Percentiles rank a stretch among this genome's conserved stretches.
Evolutionary conservation across 2,329 filamentous ascomycete genomes (phyloP).

Genomic region (Beauveria caledonica): DNA sequence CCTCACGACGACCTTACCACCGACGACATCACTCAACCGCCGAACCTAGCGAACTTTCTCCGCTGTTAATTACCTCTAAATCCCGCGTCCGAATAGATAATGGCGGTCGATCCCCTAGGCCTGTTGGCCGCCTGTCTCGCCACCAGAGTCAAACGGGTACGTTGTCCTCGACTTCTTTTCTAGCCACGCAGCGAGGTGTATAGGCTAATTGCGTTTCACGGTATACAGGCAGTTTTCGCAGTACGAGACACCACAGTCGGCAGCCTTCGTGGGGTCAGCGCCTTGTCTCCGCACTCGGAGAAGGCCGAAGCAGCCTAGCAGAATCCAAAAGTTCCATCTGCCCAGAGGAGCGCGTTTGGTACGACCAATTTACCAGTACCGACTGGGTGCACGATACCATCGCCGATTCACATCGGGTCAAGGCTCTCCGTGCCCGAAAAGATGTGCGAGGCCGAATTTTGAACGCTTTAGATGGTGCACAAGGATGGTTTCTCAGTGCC

Average conservation of each 20-base stretch:
- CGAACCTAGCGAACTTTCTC: conserved; percentile 36
- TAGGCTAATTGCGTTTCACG: neutral
- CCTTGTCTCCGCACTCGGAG: conserved; percentile 53
- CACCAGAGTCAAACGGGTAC: conserved; percentile 39
- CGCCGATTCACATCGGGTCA: conserved; percentile 83
- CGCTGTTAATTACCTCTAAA: conserved; percentile 32
- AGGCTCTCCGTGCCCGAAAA: conserved; percentile 70
- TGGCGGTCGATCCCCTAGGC: conserved; percentile 20
- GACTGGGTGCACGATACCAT: conserved; percentile 99
- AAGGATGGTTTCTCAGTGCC: conserved; percentile 91
- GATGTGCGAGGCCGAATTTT: conserved; percentile 75
- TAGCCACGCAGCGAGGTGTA: neutral
- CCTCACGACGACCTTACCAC: conserved; percentile 21
- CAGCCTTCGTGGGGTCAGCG: conserved; percentile 52
- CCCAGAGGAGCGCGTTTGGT: conserved; percentile 87
- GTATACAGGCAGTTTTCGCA: conserved; percentile 28
- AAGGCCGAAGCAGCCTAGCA: conserved; percentile 47
- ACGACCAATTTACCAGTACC: conserved; percentile 95
- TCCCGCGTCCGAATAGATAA: conserved; percentile 35
- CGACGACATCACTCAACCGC: conserved; percentile 20
- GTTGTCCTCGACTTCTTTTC: conserved; percentile 7
- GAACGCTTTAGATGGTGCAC: conserved; percentile 73
- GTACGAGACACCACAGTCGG: conserved; percentile 45
- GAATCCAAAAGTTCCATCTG: conserved; percentile 60
- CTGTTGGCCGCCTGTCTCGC: conserved; percentile 22